Evolutionary conservation across 495 filamentous ascomycete genomes (phyloP).

Genomic region (Penicillium mononematosum): DNA sequence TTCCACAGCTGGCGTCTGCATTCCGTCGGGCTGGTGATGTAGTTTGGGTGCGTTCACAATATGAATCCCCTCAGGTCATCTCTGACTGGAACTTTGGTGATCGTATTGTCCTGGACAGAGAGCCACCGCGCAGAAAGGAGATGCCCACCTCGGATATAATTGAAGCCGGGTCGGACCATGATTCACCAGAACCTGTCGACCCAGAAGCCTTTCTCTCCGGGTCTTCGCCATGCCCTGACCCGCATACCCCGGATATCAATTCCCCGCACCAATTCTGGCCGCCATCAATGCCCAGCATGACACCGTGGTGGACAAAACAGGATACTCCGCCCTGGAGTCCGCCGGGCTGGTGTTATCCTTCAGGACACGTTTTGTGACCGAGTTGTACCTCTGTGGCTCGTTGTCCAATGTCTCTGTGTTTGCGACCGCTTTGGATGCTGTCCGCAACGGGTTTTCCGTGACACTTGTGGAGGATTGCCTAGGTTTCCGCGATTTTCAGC

Average conservation of each 20-base stretch:
- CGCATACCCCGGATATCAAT: slow-evolving; percentile 66
- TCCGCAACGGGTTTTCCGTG: slow-evolving; percentile 78
- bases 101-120: slow-evolving; percentile 36
- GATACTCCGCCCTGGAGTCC: slow-evolving; percentile 85
- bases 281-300: slow-evolving; percentile 60
- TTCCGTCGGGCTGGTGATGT: slow-evolving; percentile 81
- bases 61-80: slow-evolving; percentile 57
- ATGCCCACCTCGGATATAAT: slow-evolving; percentile 21
- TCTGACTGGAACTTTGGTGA: slow-evolving; percentile 47
- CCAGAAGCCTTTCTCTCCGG: slow-evolving; percentile 62
- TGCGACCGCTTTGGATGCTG: slow-evolving; percentile 90
- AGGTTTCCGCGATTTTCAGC: slow-evolving; percentile 69
- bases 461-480: slow-evolving; percentile 87
- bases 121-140: slow-evolving; percentile 16
- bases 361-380: slow-evolving; percentile 76
- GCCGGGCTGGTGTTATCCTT: slow-evolving; percentile 68
- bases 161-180: slow-evolving; percentile 25
- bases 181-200: slow-evolving; percentile 37
- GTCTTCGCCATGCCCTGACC: slow-evolving; percentile 56
- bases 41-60: slow-evolving; percentile 83
- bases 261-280: slow-evolving; percentile 57
- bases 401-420: slow-evolving; percentile 86
- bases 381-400: slow-evolving; percentile 90
- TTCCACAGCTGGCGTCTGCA: slow-evolving; percentile 61
- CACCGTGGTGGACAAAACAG: slow-evolving; percentile 69